phyloP scores from a whole-genome alignment of 345 rosid genomes.

The Gossypium rotundifolium region DNA sequence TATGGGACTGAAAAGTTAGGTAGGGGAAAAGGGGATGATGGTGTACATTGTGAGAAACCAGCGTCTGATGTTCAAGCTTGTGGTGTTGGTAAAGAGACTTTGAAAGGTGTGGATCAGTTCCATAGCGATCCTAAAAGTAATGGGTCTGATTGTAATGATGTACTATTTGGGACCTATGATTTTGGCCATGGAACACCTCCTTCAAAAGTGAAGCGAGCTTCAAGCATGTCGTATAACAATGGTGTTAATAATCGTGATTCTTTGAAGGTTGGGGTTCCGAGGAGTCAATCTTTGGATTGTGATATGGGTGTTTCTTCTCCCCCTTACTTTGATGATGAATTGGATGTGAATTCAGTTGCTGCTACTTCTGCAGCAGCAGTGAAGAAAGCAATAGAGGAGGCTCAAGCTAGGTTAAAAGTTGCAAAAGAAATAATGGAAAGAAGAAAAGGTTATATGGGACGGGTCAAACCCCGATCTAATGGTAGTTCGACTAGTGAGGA shows the following conservation, averaged over 20 bases:
- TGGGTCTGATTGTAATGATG: conserved; percentile 34
- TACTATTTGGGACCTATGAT: conserved; percentile 33
- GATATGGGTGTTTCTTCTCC: conserved; percentile 43
- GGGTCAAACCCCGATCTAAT: conserved; percentile 30
- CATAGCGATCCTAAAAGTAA: conserved; percentile 23
- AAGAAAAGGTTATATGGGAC: conserved; percentile 45
- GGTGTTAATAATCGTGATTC: conserved; percentile 22
- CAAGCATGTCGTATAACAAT: conserved; percentile 20
- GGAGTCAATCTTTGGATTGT: conserved; percentile 32
- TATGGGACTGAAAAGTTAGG: conserved; percentile 12
- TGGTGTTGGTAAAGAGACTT: conserved; percentile 13
- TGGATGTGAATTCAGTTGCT: conserved; percentile 71
- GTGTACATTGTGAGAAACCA: conserved; percentile 21
- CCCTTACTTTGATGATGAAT: conserved; percentile 54
- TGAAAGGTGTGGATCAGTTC: conserved; percentile 17
- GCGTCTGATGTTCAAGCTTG: conserved; percentile 25
- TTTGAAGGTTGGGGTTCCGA: conserved; percentile 28
- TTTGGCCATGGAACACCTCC: conserved; percentile 24
- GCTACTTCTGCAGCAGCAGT: conserved; percentile 87
- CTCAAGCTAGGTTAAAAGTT: conserved; percentile 60
- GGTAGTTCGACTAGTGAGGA: conserved; percentile 27
- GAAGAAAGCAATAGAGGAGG: conserved; percentile 81
- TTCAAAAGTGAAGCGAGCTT: conserved; percentile 26
- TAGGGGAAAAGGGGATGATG: conserved; percentile 25
- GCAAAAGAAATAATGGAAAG: conserved; percentile 78